Base-by-base conservation (phyloP, 192 early-diverging fungal genomes). In the Pecoramyces ruminantium region DNA sequence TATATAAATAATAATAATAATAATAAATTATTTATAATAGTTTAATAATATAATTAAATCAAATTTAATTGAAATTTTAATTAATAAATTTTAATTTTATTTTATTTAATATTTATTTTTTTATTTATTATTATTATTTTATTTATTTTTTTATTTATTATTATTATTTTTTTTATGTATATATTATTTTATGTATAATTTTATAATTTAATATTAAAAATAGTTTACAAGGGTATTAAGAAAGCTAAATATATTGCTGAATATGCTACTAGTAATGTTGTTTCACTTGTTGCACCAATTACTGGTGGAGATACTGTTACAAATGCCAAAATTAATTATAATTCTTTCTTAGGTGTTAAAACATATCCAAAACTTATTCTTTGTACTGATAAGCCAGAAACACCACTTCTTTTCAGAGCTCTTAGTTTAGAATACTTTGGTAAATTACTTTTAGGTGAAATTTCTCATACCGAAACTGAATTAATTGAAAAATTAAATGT, bases 351-450 rank as follows among this genome's bases (percentile, higher is more conserved):
- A 51, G 18, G 3, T 17, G 42, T 51, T 21, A 51, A 51, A 21
- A 51, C 42, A 1, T 51, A 51, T 21, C 42, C 42, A 51, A 95
- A 93, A 82, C 94, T 90, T 0, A 81, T 98, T 2, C 87, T 97
- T 30, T 92, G 94, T 78, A 94, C 95, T 2, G 86, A 92, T 78
- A 96, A 96, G 81, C 42, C 87, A n/a, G 85, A 85, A 16, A 90
- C 93, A 8, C 90, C 95, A 29, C 90, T 93, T 39, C 88, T 98
- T 67, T 94, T 94, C 87, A 96, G 95, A 83, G 95, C 94, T 28
- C 81, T 98, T 18, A 93, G 93, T 16, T 89, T 92, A 29, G 92
- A 93, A 79, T 93, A 93, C 84, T 85, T 89, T 80, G 85, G 89
- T 81, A 87, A 88, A 28, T 85, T 97, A 82, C 40, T 86, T 28